Evolutionary conservation across 768 basidiomycete genomes (phyloP).

Genomic region (Pisolithus sp.): DNA sequence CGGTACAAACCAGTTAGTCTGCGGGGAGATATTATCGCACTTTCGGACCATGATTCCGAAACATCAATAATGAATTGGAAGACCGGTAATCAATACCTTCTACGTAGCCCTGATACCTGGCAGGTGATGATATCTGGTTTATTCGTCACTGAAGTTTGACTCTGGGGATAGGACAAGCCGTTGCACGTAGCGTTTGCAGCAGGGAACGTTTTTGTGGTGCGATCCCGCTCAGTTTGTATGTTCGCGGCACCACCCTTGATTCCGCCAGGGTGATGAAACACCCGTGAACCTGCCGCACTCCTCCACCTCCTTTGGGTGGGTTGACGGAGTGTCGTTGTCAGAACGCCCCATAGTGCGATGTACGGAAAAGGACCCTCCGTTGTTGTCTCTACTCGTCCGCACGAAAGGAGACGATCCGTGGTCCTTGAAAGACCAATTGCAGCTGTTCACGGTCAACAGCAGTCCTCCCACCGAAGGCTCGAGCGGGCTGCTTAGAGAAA

Average conservation of each 20-base stretch:
- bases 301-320: slow-evolving; percentile 58
- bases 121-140: slow-evolving; percentile 18
- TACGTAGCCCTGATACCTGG: slow-evolving; percentile 34
- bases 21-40: slow-evolving; percentile 44
- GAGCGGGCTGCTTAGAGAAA: background rate
- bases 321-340: slow-evolving; percentile 49
- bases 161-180: slow-evolving; percentile 37
- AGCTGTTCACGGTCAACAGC: slow-evolving; percentile 43
- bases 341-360: slow-evolving; percentile 4
- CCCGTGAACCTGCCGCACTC: slow-evolving; percentile 26
- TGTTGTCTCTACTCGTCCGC: slow-evolving; percentile 49
- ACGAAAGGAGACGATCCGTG: slow-evolving; percentile 58
- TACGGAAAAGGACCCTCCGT: background rate
- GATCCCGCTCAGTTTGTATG: slow-evolving; percentile 52
- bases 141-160: slow-evolving; percentile 2
- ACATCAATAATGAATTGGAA: slow-evolving; percentile 55
- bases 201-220: slow-evolving; percentile 47
- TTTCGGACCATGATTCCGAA: slow-evolving; percentile 46
- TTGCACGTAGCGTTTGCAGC: slow-evolving; percentile 46
- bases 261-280: slow-evolving; percentile 9
- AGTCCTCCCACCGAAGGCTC: slow-evolving; percentile 14
- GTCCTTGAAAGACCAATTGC: slow-evolving; percentile 43
- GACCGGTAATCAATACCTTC: slow-evolving; percentile 38
- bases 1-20: slow-evolving; percentile 42
- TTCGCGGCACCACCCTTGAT: slow-evolving; percentile 44